These are phyloP conservation scores for Talaromyces atroroseus DNA, from an alignment of 2,329 filamentous ascomycete genomes.

Conservation along the genomic window DNA sequence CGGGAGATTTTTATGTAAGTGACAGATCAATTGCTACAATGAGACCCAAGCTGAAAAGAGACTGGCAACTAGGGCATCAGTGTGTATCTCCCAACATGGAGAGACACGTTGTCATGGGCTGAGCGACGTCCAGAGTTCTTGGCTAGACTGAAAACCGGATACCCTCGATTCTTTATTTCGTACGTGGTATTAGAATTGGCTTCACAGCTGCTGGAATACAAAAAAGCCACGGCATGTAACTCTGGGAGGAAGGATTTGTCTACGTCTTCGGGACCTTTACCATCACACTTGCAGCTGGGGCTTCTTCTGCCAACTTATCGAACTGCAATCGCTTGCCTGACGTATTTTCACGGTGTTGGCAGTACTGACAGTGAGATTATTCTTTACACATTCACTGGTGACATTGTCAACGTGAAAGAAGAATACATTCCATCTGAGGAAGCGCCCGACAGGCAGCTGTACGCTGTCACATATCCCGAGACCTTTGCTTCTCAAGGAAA, in stretches of 20 bases:
- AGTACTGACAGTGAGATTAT: neutral
- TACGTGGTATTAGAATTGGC: conserved; percentile 3
- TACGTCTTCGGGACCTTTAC: neutral
- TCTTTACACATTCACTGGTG: neutral
- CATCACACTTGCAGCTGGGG: neutral
- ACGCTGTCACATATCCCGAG: conserved; percentile 5
- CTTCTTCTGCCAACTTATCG: conserved; percentile 3
- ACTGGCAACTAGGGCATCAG: neutral
- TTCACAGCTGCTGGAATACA: neutral
- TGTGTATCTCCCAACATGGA: conserved; percentile 7
- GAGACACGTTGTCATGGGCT: conserved; percentile 5
- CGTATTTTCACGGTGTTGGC: neutral
- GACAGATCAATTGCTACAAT: neutral
- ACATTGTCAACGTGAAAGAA: neutral
- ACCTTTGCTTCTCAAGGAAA: neutral
- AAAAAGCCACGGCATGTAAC: neutral
- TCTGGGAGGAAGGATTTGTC: neutral
- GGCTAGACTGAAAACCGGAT: conserved; percentile 4
- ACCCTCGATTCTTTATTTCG: conserved; percentile 8
- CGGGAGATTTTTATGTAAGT: neutral
- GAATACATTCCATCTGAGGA: neutral
- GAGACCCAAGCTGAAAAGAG: neutral
- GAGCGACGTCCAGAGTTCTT: conserved; percentile 4
- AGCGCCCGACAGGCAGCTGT: neutral
- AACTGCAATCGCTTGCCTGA: neutral